Evolutionary conservation across 2,329 filamentous ascomycete species (phyloP).

Genomic region (Fusarium xylarioides): DNA sequence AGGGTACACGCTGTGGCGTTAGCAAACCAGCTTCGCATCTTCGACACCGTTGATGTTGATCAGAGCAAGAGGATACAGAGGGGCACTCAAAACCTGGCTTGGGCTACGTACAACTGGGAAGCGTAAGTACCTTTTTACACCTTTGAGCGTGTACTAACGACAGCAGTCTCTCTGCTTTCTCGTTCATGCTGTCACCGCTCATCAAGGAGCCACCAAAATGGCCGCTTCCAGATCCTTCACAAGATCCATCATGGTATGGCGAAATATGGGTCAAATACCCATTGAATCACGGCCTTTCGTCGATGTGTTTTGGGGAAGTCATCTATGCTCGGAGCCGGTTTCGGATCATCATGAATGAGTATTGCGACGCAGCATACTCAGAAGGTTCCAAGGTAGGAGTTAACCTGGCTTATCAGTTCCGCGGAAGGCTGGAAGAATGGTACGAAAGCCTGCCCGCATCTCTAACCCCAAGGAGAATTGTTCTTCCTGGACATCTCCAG

Average conservation of each 20-base stretch:
- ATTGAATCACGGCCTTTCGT: constrained; percentile 24
- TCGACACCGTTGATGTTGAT: constrained; percentile 25
- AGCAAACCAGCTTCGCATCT: constrained; percentile 47
- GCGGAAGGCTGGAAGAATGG: constrained; percentile 41
- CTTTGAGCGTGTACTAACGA: not conserved
- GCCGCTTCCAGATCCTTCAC: constrained; percentile 43
- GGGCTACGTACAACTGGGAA: constrained; percentile 50
- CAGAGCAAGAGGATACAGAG: constrained; percentile 29
- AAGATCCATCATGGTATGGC: constrained; percentile 45
- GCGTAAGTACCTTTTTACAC: constrained; percentile 22
- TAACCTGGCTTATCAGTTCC: constrained; percentile 32
- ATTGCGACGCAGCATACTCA: constrained; percentile 32
- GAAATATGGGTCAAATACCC: constrained; percentile 52
- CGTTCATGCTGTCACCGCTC: constrained; percentile 41
- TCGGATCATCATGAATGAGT: constrained; percentile 48
- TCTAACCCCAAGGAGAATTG: constrained; percentile 44
- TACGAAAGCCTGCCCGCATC: constrained; percentile 38
- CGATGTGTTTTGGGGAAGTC: constrained; percentile 41
- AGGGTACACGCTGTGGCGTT: constrained; percentile 45
- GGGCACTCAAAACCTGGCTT: constrained; percentile 45
- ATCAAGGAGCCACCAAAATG: constrained; percentile 44
- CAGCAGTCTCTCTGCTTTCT: constrained; percentile 37
- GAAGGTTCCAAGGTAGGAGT: constrained; percentile 20
- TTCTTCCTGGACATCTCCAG: constrained; percentile 48
- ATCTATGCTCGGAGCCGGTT: constrained; percentile 44